phyloP scores from a whole-genome alignment of 2,329 filamentous ascomycete genomes.

The Grosmannia penicillata region DNA sequence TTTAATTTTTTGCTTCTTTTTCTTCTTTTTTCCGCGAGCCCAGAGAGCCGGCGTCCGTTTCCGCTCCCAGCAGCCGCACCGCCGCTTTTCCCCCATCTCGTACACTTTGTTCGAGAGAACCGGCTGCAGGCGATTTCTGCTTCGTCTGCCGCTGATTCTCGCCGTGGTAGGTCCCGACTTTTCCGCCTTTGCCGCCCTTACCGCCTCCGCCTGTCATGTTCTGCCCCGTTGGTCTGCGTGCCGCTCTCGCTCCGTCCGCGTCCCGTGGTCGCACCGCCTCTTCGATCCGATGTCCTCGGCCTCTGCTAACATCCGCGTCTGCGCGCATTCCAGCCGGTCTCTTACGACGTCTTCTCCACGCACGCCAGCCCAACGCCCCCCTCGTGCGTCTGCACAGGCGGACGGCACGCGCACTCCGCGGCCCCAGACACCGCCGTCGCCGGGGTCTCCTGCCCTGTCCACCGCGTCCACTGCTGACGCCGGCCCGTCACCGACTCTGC shows the following conservation, averaged over 20 bases:
- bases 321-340: conserved; percentile 9
- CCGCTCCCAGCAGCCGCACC: neutral
- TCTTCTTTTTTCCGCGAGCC: neutral
- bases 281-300: neutral
- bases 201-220: neutral
- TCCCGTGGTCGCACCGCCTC: neutral
- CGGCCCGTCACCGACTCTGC: conserved; percentile 41
- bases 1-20: conserved; percentile 1
- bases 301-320: neutral
- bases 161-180: conserved; percentile 7
- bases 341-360: conserved; percentile 42
- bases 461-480: conserved; percentile 47
- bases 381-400: conserved; percentile 49
- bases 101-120: conserved; percentile 7
- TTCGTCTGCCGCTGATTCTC: conserved; percentile 12
- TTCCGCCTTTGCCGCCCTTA: too few relatives aligned
- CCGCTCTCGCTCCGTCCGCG: neutral
- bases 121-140: conserved; percentile 8
- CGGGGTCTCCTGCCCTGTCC: conserved; percentile 44
- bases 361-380: conserved; percentile 33
- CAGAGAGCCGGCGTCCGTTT: neutral
- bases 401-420: conserved; percentile 24
- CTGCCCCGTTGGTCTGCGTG: neutral
- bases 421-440: conserved; percentile 19
- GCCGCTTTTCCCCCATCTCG: neutral